Base-by-base conservation (phyloP, 2,329 filamentous ascomycete species). In the Hymenoscyphus linearis region DNA sequence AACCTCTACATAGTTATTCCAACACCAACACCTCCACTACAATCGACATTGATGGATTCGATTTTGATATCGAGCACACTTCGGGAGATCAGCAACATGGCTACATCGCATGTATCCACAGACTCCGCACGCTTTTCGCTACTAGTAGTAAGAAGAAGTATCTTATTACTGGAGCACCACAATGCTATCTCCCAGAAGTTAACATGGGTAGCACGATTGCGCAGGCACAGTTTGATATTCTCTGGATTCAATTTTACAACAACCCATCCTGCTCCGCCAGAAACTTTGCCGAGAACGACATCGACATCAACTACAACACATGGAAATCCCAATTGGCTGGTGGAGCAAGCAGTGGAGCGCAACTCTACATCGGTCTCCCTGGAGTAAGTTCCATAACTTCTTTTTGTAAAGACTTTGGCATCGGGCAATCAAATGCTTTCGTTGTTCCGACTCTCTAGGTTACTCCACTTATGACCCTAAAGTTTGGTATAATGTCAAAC, bases 161-260 rank as follows among this genome's bases (percentile, higher is more conserved):
- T 57, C 60, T 70, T 52, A 72, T 74, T 40, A 66, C 70, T 36
- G 72, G 70, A 47, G 67, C 72, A 53, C 72, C 72, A 27, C 71
- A 73, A 62, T 73, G 72, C 54, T 61, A 62, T 5, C 56, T 71
- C n/a, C 67, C 67, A 3, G 71, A 73, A 47, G 47, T 55, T n/a
- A 70, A 71, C 57, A 72, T 73, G 71, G 68, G 63, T 27, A 27
- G 36, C 10, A 69, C 69, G 58, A 73, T 74, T 50, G 44, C 52
- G 2, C 58, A 44, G 10, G 66, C 65, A 3, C 7, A 67, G 27
- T 74, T 74, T 56, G 72, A 74, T 65, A 59, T 70, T 27, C 58
- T 74, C 3, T 73, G 64, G 62, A 67, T 72, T 47, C 72, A 74
- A 55, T 73, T 71, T 52, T 74, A 74, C 60, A 73, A 74, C 65